Evolutionary conservation across 2,329 filamentous ascomycete genomes (phyloP).

Genomic region (Diaporthe caulivora): DNA sequence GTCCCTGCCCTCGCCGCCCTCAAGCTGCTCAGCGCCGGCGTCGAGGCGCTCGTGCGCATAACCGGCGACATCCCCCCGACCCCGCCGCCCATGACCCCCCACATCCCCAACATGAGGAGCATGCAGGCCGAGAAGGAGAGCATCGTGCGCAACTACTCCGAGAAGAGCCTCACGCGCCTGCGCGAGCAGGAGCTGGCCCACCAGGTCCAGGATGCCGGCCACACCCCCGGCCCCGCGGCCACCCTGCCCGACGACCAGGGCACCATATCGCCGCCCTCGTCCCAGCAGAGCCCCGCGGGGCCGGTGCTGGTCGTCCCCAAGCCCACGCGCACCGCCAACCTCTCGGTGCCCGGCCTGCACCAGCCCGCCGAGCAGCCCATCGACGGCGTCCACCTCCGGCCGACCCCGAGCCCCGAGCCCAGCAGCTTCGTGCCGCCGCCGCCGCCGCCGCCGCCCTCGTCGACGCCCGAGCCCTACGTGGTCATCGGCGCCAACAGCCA

Average conservation of each 20-base stretch:
- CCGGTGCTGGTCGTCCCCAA: constrained; percentile 14
- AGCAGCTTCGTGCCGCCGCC: constrained; percentile 41
- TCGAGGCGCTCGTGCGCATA: constrained; percentile 78
- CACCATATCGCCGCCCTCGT: constrained; percentile 17
- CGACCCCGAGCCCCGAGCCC: constrained; percentile 45
- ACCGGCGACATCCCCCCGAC: constrained; percentile 86
- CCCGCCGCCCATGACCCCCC: constrained; percentile 74
- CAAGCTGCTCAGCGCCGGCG: constrained; percentile 79
- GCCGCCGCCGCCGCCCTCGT: constrained; percentile 46
- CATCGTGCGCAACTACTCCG: constrained; percentile 69
- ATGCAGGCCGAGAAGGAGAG: constrained; percentile 73
- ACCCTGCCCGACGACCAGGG: constrained; percentile 21
- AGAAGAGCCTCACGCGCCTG: constrained; percentile 63
- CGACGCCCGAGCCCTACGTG: constrained; percentile 64
- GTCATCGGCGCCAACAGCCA: constrained; percentile 78
- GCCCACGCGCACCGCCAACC: constrained; percentile 38
- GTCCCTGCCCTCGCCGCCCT: constrained; percentile 81
- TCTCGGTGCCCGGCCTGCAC: constrained; percentile 40
- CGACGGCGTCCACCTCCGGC: constrained; percentile 67
- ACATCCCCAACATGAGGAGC: constrained; percentile 73
- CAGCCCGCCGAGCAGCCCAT: constrained; percentile 49
- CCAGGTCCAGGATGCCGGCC: constrained; percentile 44
- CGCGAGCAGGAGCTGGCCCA: constrained; percentile 54
- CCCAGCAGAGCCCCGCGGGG: constrained; percentile 31
- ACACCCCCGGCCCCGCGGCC: constrained; percentile 31